Conservation (phyloP, 768 basidiomycete genomes). For the Tubosaeta sp. region DNA sequence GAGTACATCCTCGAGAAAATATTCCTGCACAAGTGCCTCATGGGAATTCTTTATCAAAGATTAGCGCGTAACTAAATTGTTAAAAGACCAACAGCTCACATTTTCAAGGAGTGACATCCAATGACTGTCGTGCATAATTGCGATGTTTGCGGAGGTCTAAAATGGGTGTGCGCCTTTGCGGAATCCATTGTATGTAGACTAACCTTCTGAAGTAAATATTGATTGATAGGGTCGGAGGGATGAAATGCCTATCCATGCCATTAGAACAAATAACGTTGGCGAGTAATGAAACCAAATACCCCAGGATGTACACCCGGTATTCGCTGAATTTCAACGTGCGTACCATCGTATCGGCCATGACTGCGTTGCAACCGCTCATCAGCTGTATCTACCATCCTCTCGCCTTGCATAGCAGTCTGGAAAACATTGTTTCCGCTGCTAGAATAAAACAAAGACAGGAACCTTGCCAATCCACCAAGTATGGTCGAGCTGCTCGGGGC, state of each 20-base stretch:
- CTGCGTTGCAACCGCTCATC: background rate
- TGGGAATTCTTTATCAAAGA: background rate
- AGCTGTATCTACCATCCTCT: background rate
- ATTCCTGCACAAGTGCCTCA: background rate
- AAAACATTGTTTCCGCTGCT: background rate
- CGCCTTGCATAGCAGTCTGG: background rate
- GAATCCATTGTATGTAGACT: background rate
- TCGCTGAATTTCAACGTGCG: background rate
- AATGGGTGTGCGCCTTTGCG: too few relatives aligned
- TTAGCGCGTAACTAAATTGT: too few relatives aligned
- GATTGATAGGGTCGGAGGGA: slow-evolving; percentile 12
- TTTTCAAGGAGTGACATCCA: background rate
- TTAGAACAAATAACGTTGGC: background rate
- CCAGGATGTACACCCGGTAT: background rate
- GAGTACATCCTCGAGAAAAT: background rate
- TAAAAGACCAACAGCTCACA: background rate
- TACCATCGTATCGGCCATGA: background rate
- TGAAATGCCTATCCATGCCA: slow-evolving; percentile 3
- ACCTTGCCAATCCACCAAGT: background rate
- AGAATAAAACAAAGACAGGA: background rate
- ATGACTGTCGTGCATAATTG: background rate
- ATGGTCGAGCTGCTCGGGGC: background rate
- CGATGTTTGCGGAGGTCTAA: slow-evolving; percentile 1
- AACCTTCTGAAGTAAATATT: background rate
- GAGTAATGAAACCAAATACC: background rate